Conservation (phyloP, 2,329 filamentous ascomycete genomes). For the Byssochlamys sp. region DNA sequence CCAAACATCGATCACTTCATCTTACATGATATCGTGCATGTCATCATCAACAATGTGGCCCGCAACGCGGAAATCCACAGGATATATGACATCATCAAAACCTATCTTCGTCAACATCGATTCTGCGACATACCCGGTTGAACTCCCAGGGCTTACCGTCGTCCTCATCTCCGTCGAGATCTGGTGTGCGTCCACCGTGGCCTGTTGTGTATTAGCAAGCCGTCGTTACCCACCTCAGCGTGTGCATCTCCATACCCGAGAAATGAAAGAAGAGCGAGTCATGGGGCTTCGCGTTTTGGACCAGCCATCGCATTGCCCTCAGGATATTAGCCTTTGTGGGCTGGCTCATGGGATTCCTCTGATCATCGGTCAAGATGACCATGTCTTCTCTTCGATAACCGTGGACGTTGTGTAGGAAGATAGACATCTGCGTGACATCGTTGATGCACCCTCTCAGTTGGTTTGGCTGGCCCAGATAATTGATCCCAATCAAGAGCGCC, state of each 20-base stretch:
- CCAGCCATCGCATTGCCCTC: slow-evolving; percentile 96
- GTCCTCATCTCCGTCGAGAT: slow-evolving; percentile 65
- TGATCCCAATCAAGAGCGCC: slow-evolving; percentile 85
- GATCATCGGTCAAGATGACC: slow-evolving; percentile 92
- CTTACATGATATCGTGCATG: slow-evolving; percentile 59
- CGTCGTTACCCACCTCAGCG: not conserved
- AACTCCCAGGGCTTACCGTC: slow-evolving; percentile 39
- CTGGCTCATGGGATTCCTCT: slow-evolving; percentile 93
- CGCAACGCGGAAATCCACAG: slow-evolving; percentile 58
- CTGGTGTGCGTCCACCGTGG: slow-evolving; percentile 65
- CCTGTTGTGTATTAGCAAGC: slow-evolving; percentile 34
- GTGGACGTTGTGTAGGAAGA: slow-evolving; percentile 73
- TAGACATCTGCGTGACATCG: slow-evolving; percentile 92
- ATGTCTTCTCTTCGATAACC: slow-evolving; percentile 92
- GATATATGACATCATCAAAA: slow-evolving; percentile 69
- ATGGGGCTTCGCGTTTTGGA: slow-evolving; percentile 82
- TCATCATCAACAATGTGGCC: slow-evolving; percentile 71
- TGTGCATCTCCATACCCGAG: slow-evolving; percentile 53
- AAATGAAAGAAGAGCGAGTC: slow-evolving; percentile 97
- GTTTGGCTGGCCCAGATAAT: slow-evolving; percentile 85
- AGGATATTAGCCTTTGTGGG: slow-evolving; percentile 91
- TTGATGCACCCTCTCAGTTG: slow-evolving; percentile 90
- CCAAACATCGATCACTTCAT: not conserved
- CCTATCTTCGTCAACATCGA: slow-evolving; percentile 23
- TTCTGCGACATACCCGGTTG: not conserved